Conservation (phyloP, 805 yeast genomes). For the Barnettozyma populi region DNA sequence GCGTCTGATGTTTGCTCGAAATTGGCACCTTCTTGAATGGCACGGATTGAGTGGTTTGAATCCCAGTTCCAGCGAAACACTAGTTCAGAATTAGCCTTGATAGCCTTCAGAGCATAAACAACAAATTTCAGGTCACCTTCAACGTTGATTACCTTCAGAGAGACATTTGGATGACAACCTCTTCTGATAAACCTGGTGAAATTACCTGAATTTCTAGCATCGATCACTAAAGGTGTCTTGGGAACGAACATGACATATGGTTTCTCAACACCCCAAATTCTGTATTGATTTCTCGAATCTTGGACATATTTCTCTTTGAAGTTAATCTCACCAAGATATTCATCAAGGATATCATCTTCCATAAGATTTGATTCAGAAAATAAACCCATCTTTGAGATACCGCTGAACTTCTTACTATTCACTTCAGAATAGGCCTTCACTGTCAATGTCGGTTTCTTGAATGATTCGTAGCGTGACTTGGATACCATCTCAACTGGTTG, state of each 20-base stretch:
- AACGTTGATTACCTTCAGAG: constrained; percentile 42
- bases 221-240: constrained; percentile 61
- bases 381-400: constrained; percentile 65
- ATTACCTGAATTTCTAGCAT: constrained; percentile 77
- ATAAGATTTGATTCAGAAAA: constrained; percentile 37
- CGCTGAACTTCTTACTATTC: constrained; percentile 48
- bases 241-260: constrained; percentile 55
- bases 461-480: constrained; percentile 20
- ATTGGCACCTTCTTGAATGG: constrained; percentile 36
- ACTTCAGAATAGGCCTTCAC: constrained; percentile 59
- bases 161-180: constrained; percentile 73
- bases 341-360: constrained; percentile 47
- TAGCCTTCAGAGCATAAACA: constrained; percentile 49
- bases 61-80: constrained; percentile 92
- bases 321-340: constrained; percentile 70
- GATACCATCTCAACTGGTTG: constrained; percentile 18
- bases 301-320: constrained; percentile 55
- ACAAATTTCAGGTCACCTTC: constrained; percentile 44
- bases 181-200: constrained; percentile 68
- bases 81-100: constrained; percentile 64
- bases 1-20: constrained; percentile 51
- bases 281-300: constrained; percentile 72
- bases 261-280: constrained; percentile 62
- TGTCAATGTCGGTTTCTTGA: constrained; percentile 30
- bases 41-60: constrained; percentile 61